A percentile compares a stretch with the other conserved stretches of the same genome.
These are phyloP conservation scores for Tylopilus balloui DNA, from an alignment of 768 basidiomycete species.

Conservation along the genomic window DNA sequence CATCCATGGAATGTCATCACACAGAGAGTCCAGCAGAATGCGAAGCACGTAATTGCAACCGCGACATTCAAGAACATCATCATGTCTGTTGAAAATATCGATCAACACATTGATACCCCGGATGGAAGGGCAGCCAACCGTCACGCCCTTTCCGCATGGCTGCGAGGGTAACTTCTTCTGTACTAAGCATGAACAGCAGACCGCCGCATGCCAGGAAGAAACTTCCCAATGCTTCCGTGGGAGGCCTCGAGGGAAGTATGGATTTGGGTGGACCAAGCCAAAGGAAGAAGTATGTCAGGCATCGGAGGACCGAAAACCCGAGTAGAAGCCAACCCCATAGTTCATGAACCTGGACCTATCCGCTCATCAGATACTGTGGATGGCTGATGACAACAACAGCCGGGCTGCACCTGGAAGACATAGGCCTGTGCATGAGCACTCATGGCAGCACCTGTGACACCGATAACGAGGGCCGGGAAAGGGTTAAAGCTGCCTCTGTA, in stretches of 20 bases:
- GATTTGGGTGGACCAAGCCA: slow-evolving; percentile 84
- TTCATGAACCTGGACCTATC: slow-evolving; percentile 78
- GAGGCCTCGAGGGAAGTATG: slow-evolving; percentile 86
- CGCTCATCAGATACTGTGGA: slow-evolving; percentile 6
- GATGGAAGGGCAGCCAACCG: slow-evolving; percentile 42
- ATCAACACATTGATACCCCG: slow-evolving; percentile 4
- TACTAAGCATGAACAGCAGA: slow-evolving; percentile 82
- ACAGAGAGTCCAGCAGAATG: slow-evolving; percentile 78
- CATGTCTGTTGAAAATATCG: slow-evolving; percentile 46
- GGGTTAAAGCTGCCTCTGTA: slow-evolving; percentile 84
- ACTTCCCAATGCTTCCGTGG: slow-evolving; percentile 85
- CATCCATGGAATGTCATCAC: slow-evolving; percentile 82
- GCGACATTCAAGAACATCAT: slow-evolving; percentile 89
- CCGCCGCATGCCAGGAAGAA: slow-evolving; percentile 89
- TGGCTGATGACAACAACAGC: neutral
- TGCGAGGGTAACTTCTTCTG: slow-evolving; percentile 83
- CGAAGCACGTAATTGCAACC: slow-evolving; percentile 80
- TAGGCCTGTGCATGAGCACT: slow-evolving; percentile 87
- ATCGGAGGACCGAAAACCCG: slow-evolving; percentile 73
- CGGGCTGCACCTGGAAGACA: slow-evolving; percentile 65
- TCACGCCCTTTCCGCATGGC: slow-evolving; percentile 90
- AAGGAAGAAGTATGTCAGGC: slow-evolving; percentile 91
- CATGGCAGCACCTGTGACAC: slow-evolving; percentile 93
- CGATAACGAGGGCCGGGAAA: slow-evolving; percentile 88
- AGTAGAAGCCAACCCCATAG: slow-evolving; percentile 89